phyloP scores from a whole-genome alignment of 2,329 filamentous ascomycete species.

The Ambrosiella xylebori region DNA sequence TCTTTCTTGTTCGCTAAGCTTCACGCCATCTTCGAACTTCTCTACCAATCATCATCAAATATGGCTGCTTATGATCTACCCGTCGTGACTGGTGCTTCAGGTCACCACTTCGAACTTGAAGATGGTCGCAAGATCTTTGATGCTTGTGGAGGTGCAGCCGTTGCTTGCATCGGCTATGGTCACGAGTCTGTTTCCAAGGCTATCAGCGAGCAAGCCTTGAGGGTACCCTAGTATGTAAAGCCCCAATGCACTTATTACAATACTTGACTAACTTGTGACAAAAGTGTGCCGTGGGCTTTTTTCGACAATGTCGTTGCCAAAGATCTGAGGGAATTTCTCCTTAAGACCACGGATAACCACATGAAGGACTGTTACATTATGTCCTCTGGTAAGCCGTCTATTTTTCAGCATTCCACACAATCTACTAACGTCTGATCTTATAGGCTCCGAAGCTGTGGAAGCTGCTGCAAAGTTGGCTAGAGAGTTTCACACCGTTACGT shows the following conservation, averaged over 20 bases:
- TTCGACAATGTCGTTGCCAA: slow-evolving; percentile 4
- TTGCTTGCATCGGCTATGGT: slow-evolving; percentile 53
- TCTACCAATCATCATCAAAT: neutral
- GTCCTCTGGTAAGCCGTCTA: slow-evolving; percentile 19
- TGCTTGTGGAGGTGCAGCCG: slow-evolving; percentile 55
- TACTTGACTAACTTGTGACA: neutral
- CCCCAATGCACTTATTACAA: neutral
- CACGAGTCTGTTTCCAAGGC: slow-evolving; percentile 42
- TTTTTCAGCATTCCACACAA: neutral
- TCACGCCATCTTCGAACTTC: neutral
- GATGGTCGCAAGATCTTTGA: slow-evolving; percentile 46
- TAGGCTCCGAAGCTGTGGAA: slow-evolving; percentile 37
- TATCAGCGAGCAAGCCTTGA: slow-evolving; percentile 33
- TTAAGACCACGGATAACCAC: slow-evolving; percentile 18
- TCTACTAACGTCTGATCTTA: neutral
- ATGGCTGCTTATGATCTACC: slow-evolving; percentile 2
- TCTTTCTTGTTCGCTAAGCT: neutral
- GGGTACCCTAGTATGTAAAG: slow-evolving; percentile 5
- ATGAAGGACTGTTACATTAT: slow-evolving; percentile 23
- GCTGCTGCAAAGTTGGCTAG: slow-evolving; percentile 31
- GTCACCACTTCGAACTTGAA: slow-evolving; percentile 15
- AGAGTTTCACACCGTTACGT: slow-evolving; percentile 29
- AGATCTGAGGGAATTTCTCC: slow-evolving; percentile 13
- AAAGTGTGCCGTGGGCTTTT: slow-evolving; percentile 10
- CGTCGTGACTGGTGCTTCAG: slow-evolving; percentile 11